A percentile compares a stretch with the other conserved stretches of the same genome.
Evolutionary conservation across 2,329 filamentous ascomycete species (phyloP).

Genomic region (Calycina marina): DNA sequence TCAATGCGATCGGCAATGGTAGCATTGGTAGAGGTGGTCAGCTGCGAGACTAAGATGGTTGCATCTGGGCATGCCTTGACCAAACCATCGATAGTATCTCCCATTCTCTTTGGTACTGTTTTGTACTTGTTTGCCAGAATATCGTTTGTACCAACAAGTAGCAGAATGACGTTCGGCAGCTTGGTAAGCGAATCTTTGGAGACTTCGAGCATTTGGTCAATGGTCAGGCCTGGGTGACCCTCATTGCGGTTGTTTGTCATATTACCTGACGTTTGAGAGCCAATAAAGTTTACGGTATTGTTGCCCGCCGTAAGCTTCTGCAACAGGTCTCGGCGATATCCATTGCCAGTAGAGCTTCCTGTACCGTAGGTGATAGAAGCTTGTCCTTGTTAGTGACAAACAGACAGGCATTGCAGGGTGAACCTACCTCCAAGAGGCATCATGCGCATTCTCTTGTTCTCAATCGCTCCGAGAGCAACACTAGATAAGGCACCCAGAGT

Average conservation of each 20-base stretch:
- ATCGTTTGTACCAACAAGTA: slow-evolving; percentile 24
- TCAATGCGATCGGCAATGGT: slow-evolving; percentile 1
- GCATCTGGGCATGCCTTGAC: slow-evolving; percentile 21
- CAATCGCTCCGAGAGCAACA: not conserved
- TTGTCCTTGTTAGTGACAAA: not conserved
- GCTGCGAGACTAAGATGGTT: slow-evolving; percentile 24
- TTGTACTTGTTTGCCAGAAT: slow-evolving; percentile 15
- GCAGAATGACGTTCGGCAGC: slow-evolving; percentile 23
- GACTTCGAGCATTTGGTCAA: slow-evolving; percentile 18
- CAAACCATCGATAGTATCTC: slow-evolving; percentile 21
- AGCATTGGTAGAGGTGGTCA: slow-evolving; percentile 14
- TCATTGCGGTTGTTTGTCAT: slow-evolving; percentile 24
- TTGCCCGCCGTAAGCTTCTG: slow-evolving; percentile 11
- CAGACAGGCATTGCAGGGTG: not conserved
- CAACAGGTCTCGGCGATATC: slow-evolving; percentile 24
- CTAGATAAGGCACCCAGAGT: not conserved
- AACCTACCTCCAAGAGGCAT: not conserved
- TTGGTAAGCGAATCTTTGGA: slow-evolving; percentile 8
- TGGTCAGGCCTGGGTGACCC: slow-evolving; percentile 22
- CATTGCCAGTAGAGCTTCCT: slow-evolving; percentile 22
- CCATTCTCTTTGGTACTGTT: slow-evolving; percentile 23
- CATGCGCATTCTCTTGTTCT: not conserved
- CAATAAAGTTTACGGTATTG: slow-evolving; percentile 19
- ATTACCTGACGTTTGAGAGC: slow-evolving; percentile 19
- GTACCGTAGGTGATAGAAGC: slow-evolving; percentile 26